Evolutionary conservation across 2,329 filamentous ascomycete species (phyloP), one percentile per base, ranked within the genome.

Genomic region (Aspergillus sergii): DNA sequence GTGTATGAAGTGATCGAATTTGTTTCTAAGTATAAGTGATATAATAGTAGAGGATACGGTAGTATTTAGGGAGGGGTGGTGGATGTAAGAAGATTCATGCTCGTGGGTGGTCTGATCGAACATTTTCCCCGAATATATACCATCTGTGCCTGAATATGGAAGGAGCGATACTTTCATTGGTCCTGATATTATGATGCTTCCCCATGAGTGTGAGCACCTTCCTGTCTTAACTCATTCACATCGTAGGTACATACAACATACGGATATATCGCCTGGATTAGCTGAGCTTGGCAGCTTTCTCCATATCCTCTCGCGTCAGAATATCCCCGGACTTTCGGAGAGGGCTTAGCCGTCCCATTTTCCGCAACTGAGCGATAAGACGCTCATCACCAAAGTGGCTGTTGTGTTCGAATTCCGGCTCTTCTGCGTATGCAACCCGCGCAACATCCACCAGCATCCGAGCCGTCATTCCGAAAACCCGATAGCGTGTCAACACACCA

Each of bases 381-480:
- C 84, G 83, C 73, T 91, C 89, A 68, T 91, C 89, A 0, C 88
- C 88, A 71, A 88, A 85, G 74, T 87, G 84, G 60, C 81, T 82
- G 65, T 88, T 86, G 71, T 87, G 87, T 80, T 96, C 92, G 76
- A 97, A 96, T 74, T 93, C 90, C 4, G 94, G 94, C 74, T 92
- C 88, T 79, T 91, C 86, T 2, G 80, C 90, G 75, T 95, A 98
- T 23, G 94, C 94, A 21, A 96, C 85, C 66, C 92, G 84, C 39
- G 94, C 94, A 5, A 91, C 90, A 79, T 98, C 94, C 6, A 97
- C 92, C 60, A 97, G 77, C 60, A 98, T 94, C 58, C 93, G 84
- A 3, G 93, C 94, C 59, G 94, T 98, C 92, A 98, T 94, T 19
- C 94, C 94, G 86, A 94, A 97, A 5, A 98, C 93, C 69, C 91